Evolutionary conservation across 345 rosid genomes (phyloP).

Genomic region (Salix viminalis): DNA sequence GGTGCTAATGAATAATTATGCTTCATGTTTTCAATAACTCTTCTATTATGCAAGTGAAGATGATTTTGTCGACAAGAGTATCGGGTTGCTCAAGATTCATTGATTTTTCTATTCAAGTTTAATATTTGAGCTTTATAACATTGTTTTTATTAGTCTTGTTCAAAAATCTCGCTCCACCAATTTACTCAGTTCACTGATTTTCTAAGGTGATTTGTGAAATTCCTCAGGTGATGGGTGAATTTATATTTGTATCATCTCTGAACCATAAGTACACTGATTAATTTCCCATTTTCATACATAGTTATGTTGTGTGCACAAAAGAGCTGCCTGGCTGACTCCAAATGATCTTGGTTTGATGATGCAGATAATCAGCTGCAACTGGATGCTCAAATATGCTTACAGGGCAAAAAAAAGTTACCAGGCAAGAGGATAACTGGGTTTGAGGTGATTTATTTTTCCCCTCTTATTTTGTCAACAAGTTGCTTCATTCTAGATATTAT

Average conservation of each 20-base stretch:
- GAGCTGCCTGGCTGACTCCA: background rate
- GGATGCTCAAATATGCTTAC: slow-evolving; percentile 47
- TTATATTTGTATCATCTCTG: background rate
- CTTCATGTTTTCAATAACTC: background rate
- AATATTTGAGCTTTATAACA: background rate
- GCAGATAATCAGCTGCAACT: slow-evolving; percentile 51
- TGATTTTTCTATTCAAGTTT: background rate
- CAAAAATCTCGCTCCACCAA: background rate
- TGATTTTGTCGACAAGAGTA: background rate
- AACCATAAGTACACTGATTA: background rate
- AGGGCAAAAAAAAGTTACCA: slow-evolving; percentile 60
- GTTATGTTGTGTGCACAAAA: background rate
- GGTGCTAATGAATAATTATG: background rate
- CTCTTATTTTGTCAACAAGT: background rate
- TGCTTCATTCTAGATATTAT: background rate
- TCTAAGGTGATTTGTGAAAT: background rate
- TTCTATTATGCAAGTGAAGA: background rate
- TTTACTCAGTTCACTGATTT: background rate
- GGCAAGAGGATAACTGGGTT: slow-evolving; percentile 74
- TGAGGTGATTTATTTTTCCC: slow-evolving; percentile 33
- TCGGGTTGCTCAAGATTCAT: background rate
- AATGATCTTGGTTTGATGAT: slow-evolving; percentile 4
- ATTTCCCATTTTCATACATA: background rate
- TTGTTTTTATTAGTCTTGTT: background rate
- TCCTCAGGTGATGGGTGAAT: background rate